Conservation (phyloP, 2,329 filamentous ascomycete genomes). For the Aschersonia sp. region DNA sequence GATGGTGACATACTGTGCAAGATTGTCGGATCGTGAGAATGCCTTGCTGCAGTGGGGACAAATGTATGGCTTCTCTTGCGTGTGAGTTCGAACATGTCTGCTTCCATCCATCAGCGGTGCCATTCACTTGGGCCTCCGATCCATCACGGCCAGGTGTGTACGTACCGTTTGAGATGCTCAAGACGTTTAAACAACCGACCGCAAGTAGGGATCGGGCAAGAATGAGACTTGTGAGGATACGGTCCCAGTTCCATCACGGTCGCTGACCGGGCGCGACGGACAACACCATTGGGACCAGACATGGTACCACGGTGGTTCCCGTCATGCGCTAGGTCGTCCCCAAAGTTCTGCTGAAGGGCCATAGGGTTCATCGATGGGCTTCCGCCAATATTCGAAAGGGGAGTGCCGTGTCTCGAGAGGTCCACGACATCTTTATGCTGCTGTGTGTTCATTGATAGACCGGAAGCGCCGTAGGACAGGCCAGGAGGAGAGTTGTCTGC, state of each 20-base stretch:
- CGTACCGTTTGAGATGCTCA: conserved; percentile 98
- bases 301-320: conserved; percentile 50
- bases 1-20: conserved; percentile 68
- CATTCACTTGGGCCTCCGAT: too few species aligned
- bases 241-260: conserved; percentile 95
- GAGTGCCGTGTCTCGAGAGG: conserved; percentile 83
- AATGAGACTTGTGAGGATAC: conserved; percentile 96
- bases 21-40: conserved; percentile 95
- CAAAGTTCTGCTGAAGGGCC: conserved; percentile 58
- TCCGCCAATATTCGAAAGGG: conserved; percentile 70
- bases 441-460: conserved; percentile 45
- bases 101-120: conserved; percentile 2
- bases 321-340: conserved; percentile 47
- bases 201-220: conserved; percentile 96
- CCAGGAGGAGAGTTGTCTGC: conserved; percentile 68
- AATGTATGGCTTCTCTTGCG: conserved; percentile 95
- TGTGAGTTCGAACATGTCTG: conserved; percentile 98
- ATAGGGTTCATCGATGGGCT: conserved; percentile 62
- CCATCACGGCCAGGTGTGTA: conserved; percentile 7
- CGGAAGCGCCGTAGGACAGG: conserved; percentile 56
- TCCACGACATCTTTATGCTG: conserved; percentile 72
- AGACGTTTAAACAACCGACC: conserved; percentile 96
- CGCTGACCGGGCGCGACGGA: conserved; percentile 81
- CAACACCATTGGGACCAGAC: conserved; percentile 59
- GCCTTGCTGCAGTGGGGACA: conserved; percentile 98